Evolutionary conservation across 2,329 filamentous ascomycete genomes (phyloP).

Genomic region (Acephala macrosclerotiorum): DNA sequence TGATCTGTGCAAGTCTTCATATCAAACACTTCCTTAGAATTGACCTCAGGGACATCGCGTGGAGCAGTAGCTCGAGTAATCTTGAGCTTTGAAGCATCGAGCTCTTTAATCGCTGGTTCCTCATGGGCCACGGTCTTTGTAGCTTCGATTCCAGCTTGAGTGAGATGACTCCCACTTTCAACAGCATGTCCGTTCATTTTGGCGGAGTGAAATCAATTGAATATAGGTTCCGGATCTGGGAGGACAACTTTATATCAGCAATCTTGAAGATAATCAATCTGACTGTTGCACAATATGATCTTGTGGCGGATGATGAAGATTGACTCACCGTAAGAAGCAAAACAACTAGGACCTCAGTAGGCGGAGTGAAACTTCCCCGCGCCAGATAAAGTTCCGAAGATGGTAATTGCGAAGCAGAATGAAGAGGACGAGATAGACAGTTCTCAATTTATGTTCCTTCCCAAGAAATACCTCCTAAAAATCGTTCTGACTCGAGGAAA

Average conservation of each 20-base stretch:
- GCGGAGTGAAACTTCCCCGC: background rate
- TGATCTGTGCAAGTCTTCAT: slow-evolving; percentile 44
- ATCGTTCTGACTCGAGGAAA: slow-evolving; percentile 4
- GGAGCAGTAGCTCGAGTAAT: slow-evolving; percentile 58
- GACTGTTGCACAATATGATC: background rate
- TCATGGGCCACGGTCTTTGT: slow-evolving; percentile 18
- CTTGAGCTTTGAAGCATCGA: slow-evolving; percentile 67
- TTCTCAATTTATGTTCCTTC: background rate
- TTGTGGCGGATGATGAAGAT: background rate
- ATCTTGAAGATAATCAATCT: background rate
- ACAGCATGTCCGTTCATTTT: slow-evolving; percentile 33
- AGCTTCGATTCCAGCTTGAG: slow-evolving; percentile 27
- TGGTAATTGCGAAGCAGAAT: background rate
- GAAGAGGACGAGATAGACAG: background rate
- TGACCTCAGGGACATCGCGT: slow-evolving; percentile 53
- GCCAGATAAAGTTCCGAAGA: background rate
- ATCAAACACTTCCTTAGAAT: slow-evolving; percentile 31
- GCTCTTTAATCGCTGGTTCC: slow-evolving; percentile 38
- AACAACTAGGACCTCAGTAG: background rate
- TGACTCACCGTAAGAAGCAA: slow-evolving; percentile 9
- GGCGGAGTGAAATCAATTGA: slow-evolving; percentile 10
- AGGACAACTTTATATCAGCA: background rate
- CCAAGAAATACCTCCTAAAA: background rate
- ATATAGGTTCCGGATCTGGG: background rate
- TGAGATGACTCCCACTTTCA: slow-evolving; percentile 33